Evolutionary conservation across 208 protist species (phyloP).

Genomic region (Trypanosoma lewisi): DNA sequence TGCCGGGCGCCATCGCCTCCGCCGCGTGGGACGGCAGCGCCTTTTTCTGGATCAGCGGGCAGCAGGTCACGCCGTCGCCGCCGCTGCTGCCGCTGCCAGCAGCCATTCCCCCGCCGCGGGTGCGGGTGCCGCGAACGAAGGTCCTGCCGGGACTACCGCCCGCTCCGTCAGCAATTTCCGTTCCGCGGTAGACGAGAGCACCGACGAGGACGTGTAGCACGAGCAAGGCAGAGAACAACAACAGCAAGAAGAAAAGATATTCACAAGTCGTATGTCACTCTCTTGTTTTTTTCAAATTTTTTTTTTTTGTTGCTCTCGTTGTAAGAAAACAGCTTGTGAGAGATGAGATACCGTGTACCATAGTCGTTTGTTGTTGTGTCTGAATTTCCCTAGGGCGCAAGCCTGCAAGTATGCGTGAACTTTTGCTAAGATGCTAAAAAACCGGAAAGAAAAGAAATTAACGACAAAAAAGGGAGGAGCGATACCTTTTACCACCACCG

Average conservation of each 20-base stretch:
- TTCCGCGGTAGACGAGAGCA: neutral
- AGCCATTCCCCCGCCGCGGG: slow-evolving; percentile 76
- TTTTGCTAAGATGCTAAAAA: no score
- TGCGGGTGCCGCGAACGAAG: slow-evolving; percentile 49
- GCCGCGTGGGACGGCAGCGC: slow-evolving; percentile 71
- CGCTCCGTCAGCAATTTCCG: slow-evolving; percentile 41
- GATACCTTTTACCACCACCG: neutral
- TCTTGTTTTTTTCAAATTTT: no score
- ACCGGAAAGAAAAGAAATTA: slow-evolving; percentile 2
- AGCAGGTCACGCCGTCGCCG: slow-evolving; percentile 53
- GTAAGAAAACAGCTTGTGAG: no score
- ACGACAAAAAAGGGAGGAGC: neutral
- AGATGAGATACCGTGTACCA: no score
- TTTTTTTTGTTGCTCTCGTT: no score
- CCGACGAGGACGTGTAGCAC: neutral
- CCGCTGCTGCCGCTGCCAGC: slow-evolving; percentile 39
- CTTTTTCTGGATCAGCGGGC: slow-evolving; percentile 67
- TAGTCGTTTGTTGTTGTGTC: no score
- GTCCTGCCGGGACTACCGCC: slow-evolving; percentile 65
- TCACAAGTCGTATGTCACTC: neutral
- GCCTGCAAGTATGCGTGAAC: no score
- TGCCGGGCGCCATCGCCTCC: slow-evolving; percentile 60
- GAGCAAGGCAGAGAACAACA: no score
- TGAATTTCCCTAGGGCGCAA: no score
- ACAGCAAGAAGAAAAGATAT: slow-evolving; percentile 6